phyloP scores from a whole-genome alignment of 2,329 filamentous ascomycete species.

The Talaromyces amestolkiae region DNA sequence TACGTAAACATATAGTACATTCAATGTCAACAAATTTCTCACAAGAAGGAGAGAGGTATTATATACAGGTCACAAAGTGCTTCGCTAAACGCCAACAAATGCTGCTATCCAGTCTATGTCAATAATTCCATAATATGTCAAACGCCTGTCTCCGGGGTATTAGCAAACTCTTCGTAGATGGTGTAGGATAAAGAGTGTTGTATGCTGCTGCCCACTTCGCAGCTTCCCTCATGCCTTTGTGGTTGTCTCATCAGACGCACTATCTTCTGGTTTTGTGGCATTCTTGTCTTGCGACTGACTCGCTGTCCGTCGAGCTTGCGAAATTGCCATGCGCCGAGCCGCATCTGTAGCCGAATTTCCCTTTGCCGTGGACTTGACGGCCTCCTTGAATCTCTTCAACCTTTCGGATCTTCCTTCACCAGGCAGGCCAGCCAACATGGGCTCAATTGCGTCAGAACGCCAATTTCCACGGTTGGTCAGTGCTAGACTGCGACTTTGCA shows the following conservation, averaged over 20 bases:
- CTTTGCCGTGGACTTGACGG: constrained; percentile 25
- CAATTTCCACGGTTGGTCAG: constrained; percentile 37
- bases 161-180: neutral
- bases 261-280: neutral
- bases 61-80: neutral
- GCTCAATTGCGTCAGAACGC: constrained; percentile 45
- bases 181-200: neutral
- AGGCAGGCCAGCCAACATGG: constrained; percentile 38
- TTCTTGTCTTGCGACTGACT: constrained; percentile 1
- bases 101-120: constrained; percentile 14
- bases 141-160: constrained; percentile 11
- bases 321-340: constrained; percentile 12
- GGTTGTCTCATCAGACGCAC: neutral
- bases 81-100: constrained; percentile 16
- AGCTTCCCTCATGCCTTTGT: neutral
- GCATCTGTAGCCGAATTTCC: constrained; percentile 20
- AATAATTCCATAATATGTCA: neutral
- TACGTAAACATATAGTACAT: neutral
- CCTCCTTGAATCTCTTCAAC: constrained; percentile 37
- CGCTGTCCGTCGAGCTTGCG: constrained; percentile 9
- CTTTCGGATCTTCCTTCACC: constrained; percentile 40
- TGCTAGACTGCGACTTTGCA: constrained; percentile 27
- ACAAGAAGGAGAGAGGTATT: constrained; percentile 15
- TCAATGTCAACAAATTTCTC: neutral
- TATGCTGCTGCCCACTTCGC: neutral